Evolutionary conservation across 1,284 basidiomycete species (phyloP).

Genomic region (Trichosporon sp.): DNA sequence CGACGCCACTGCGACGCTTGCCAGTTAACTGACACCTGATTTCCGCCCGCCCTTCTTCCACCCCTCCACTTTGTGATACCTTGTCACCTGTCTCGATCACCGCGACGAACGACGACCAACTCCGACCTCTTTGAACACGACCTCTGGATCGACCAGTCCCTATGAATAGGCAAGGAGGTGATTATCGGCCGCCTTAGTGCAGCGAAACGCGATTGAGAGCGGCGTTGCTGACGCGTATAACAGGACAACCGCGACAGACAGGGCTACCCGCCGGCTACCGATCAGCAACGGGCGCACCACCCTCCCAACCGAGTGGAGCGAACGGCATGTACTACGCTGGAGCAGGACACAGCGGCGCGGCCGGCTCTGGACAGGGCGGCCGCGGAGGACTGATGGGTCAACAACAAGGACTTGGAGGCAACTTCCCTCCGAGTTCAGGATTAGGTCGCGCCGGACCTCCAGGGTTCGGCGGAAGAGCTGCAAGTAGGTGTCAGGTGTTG

Average conservation of each 20-base stretch:
- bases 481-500: conserved; percentile 18
- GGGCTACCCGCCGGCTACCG: conserved; percentile 15
- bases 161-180: conserved; percentile 23
- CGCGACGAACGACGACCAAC: too few relatives aligned
- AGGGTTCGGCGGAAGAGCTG: conserved; percentile 32
- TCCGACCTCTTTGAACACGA: not conserved
- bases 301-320: conserved; percentile 10
- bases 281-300: conserved; percentile 10
- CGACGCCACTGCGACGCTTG: not conserved
- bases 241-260: conserved; percentile 17
- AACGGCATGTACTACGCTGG: conserved; percentile 42
- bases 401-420: conserved; percentile 13
- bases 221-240: conserved; percentile 4
- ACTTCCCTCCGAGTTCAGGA: conserved; percentile 19
- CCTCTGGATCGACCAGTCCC: not conserved
- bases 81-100: not conserved
- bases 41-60: not conserved
- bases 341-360: conserved; percentile 12
- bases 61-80: not conserved
- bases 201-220: not conserved
- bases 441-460: conserved; percentile 36
- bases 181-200: not conserved
- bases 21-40: not conserved
- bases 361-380: conserved; percentile 14
- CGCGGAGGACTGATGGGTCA: conserved; percentile 11